Evolutionary conservation across 2,329 filamentous ascomycete species (phyloP).

Genomic region (Scytalidium lignicola): DNA sequence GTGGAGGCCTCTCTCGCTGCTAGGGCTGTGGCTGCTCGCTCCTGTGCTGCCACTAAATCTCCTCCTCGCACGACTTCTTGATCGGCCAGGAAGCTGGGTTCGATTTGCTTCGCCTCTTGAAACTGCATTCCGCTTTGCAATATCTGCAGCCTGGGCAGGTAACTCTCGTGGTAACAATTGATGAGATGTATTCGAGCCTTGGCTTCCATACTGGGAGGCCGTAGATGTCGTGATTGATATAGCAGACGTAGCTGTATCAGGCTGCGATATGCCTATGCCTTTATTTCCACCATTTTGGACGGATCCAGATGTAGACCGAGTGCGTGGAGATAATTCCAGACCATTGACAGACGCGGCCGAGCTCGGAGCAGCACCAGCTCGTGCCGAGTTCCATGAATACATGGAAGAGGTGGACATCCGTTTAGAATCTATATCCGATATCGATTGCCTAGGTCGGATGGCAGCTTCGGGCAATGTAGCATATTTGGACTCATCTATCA

Average conservation of each 20-base stretch:
- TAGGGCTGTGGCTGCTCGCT: slow-evolving; percentile 76
- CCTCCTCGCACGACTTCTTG: slow-evolving; percentile 65
- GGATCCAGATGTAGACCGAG: neutral
- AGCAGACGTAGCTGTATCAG: slow-evolving; percentile 46
- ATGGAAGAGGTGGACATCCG: slow-evolving; percentile 70
- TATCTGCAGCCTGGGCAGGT: slow-evolving; percentile 22
- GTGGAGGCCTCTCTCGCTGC: slow-evolving; percentile 58
- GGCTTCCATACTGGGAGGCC: slow-evolving; percentile 31
- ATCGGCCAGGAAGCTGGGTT: slow-evolving; percentile 45
- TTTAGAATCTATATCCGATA: slow-evolving; percentile 51
- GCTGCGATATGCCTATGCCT: slow-evolving; percentile 30
- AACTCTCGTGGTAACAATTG: slow-evolving; percentile 36
- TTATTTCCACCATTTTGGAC: slow-evolving; percentile 9
- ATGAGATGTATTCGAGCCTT: slow-evolving; percentile 39
- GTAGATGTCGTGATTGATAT: slow-evolving; percentile 51
- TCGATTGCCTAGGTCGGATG: slow-evolving; percentile 40
- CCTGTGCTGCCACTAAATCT: slow-evolving; percentile 77
- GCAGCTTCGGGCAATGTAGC: slow-evolving; percentile 42
- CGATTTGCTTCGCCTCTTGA: slow-evolving; percentile 25
- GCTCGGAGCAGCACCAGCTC: slow-evolving; percentile 39
- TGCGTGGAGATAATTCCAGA: slow-evolving; percentile 38
- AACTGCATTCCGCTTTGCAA: slow-evolving; percentile 25
- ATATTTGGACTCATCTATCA: slow-evolving; percentile 21
- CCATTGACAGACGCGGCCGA: slow-evolving; percentile 48
- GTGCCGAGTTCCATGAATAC: slow-evolving; percentile 61